Conservation (phyloP, 208 protist genomes). For the Blastocrithidia nonstop region DNA sequence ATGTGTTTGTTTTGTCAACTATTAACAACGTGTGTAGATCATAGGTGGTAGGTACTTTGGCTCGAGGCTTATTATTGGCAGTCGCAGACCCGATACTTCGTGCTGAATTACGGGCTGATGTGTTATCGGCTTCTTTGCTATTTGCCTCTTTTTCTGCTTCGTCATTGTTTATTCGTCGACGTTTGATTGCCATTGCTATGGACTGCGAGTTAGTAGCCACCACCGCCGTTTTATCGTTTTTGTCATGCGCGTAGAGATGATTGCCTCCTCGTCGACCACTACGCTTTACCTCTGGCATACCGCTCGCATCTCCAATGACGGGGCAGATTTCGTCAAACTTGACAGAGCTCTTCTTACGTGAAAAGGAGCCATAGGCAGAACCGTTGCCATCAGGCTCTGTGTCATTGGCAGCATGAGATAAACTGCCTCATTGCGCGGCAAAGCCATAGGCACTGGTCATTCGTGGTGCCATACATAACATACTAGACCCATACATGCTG, state of each 20-base stretch:
- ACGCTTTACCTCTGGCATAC: slow-evolving; percentile 24
- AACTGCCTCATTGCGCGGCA: slow-evolving; percentile 39
- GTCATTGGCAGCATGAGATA: slow-evolving; percentile 24
- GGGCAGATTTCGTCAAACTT: slow-evolving; percentile 23
- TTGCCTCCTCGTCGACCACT: slow-evolving; percentile 64
- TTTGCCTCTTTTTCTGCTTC: slow-evolving; percentile 1
- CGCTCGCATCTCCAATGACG: slow-evolving; percentile 34
- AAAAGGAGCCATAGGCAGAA: neutral
- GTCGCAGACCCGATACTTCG: slow-evolving; percentile 2
- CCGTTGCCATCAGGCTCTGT: neutral
- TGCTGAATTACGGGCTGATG: too few species aligned
- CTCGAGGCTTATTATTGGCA: slow-evolving; percentile 11
- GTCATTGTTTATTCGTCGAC: slow-evolving; percentile 3
- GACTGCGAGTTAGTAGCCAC: slow-evolving; percentile 19
- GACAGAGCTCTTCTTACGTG: slow-evolving; percentile 1
- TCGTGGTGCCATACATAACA: slow-evolving; percentile 7
- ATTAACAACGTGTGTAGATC: slow-evolving; percentile 61
- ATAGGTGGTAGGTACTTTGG: slow-evolving; percentile 51
- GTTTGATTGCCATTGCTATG: slow-evolving; percentile 24
- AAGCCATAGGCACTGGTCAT: slow-evolving; percentile 25
- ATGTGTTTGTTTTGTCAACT: slow-evolving; percentile 20
- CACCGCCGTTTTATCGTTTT: slow-evolving; percentile 23
- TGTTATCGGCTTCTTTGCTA: neutral
- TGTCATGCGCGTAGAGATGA: slow-evolving; percentile 27
- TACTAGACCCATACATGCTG: slow-evolving; percentile 18